Evolutionary conservation across 2,329 filamentous ascomycete species (phyloP).

Genomic region (Septoria linicola): DNA sequence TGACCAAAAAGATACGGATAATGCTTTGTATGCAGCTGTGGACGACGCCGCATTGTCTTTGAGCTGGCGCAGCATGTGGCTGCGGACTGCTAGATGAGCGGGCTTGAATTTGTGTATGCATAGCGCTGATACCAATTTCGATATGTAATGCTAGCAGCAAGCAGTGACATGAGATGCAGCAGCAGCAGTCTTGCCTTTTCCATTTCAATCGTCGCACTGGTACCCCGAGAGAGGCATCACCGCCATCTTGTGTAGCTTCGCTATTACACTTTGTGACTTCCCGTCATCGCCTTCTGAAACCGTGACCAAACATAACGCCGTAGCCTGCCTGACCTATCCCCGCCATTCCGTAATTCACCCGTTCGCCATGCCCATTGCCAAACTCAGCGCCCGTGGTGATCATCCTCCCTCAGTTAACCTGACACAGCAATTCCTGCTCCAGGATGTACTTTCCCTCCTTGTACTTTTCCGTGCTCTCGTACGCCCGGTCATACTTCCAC

Average conservation of each 20-base stretch:
- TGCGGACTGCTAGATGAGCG: conserved; percentile 18
- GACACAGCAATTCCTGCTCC: conserved; percentile 84
- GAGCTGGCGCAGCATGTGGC: conserved; percentile 20
- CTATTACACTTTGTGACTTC: too few species aligned
- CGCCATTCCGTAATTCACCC: too few species aligned
- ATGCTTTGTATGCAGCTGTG: conserved; percentile 12
- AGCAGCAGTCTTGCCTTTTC: conserved; percentile 2
- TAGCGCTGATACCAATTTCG: conserved; percentile 32
- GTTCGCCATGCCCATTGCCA: too few species aligned
- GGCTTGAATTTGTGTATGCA: conserved; percentile 26
- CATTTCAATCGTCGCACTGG: not conserved
- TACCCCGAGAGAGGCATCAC: too few species aligned
- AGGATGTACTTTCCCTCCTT: conserved; percentile 99
- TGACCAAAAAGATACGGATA: conserved; percentile 17
- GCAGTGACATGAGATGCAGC: conserved; percentile 15
- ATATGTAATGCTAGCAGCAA: conserved; percentile 23
- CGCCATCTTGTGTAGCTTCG: too few species aligned
- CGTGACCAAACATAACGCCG: not conserved
- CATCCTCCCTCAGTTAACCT: conserved; percentile 54
- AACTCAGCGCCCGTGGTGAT: too few species aligned
- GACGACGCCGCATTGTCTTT: conserved; percentile 7
- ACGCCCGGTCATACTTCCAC: conserved; percentile 99
- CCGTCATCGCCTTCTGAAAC: too few species aligned
- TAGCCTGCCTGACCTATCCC: not conserved
- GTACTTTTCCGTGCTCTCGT: conserved; percentile 89